Conservation (phyloP, 1,284 basidiomycete species). For the Paramarasmius palmivorus region DNA sequence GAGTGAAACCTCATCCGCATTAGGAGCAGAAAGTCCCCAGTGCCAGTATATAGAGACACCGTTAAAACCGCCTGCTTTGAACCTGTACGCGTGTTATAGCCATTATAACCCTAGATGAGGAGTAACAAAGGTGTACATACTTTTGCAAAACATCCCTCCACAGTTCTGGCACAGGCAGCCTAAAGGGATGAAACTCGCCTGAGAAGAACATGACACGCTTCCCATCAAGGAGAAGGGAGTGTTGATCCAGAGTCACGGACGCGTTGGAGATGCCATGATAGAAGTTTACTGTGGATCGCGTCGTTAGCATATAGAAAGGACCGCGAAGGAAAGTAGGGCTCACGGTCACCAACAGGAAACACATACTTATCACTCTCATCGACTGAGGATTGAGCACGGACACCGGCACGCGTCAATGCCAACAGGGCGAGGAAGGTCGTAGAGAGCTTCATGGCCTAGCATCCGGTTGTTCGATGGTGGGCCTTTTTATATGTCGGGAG, state of each 20-base stretch:
- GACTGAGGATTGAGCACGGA: too few relatives aligned
- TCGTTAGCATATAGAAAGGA: neutral
- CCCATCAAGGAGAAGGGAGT: conserved; percentile 43
- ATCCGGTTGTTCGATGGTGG: too few relatives aligned
- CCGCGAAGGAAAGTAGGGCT: conserved; percentile 11
- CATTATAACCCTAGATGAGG: neutral
- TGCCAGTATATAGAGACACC: conserved; percentile 45
- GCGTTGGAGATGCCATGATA: conserved; percentile 37
- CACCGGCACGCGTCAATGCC: too few relatives aligned
- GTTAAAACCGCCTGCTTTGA: conserved; percentile 48
- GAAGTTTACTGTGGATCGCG: conserved; percentile 26
- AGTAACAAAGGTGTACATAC: conserved; percentile 17
- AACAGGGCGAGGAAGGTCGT: too few relatives aligned
- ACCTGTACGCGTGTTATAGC: conserved; percentile 24
- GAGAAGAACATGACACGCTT: conserved; percentile 44
- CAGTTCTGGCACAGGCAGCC: conserved; percentile 45
- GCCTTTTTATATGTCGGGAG: too few relatives aligned
- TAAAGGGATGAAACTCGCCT: conserved; percentile 45
- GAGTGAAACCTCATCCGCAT: conserved; percentile 28
- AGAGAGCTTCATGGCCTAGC: too few relatives aligned
- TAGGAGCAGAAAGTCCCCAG: conserved; percentile 45
- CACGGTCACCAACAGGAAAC: conserved; percentile 30
- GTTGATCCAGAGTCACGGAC: conserved; percentile 41
- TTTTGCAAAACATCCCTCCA: conserved; percentile 48
- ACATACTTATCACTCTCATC: conserved; percentile 32